Evolutionary conservation across 345 rosid genomes (phyloP), one percentile per base, ranked within the genome.

Genomic region (Eucalyptus cloeziana): DNA sequence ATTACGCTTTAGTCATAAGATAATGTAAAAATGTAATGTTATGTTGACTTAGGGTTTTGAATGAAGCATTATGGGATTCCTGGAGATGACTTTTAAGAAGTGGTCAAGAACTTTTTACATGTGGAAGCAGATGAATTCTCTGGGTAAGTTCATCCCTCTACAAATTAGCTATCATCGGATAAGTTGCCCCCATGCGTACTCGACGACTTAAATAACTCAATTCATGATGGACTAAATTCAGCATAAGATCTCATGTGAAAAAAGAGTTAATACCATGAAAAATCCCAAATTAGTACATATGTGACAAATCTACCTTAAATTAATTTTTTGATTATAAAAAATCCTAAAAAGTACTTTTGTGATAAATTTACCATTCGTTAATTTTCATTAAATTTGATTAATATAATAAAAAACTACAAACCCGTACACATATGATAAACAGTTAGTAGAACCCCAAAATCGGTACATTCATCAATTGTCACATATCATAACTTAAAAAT

Each of bases 391-490:
- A 52, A 52, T 52, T 52, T 2, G 1, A 44, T 44, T 44, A 44
- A 44, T 44, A 44, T 44, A 10, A 44, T 44, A 12, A 49, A 49
- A 49, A 49, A 49, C 1, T 14, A 49, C 50, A 12, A 49, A 49
- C 1, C 5, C 5, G 2, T 12, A 49, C 50, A 49, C 14, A 49
- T 49, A 4, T 49, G 50, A 49, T 4, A 49, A 49, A 49, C 1
- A 12, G 2, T 49, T 4, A 49, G 14, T 49, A 49, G 5, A 49
- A 49, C 5, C 5, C 5, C 14, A 49, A 49, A 47, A 49, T 49
- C 5, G 14, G 0, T 49, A 12, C 13, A 12, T 2, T 2, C 5
- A 2, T 12, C 2, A 49, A 49, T 2, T 49, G 5, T 49, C 50
- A 12, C 14, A 0, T 49, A 0, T 12, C 14, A 49, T 49, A 49